Conservation (phyloP, 2,329 filamentous ascomycete genomes). For the Curvularia eragrostidis region DNA sequence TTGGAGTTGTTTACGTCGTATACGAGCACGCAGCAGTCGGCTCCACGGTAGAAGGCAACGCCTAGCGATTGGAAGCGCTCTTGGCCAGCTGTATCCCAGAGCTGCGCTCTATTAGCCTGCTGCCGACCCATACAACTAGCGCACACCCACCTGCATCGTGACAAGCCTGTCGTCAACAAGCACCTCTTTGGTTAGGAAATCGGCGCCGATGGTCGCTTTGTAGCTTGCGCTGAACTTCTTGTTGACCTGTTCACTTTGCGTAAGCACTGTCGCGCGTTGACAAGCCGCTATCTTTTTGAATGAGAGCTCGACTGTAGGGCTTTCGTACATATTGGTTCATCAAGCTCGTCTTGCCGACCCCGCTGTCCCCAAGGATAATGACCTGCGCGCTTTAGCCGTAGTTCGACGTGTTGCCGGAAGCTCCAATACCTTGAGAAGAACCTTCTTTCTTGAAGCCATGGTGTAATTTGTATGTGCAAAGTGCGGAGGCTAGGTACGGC, state of each 20-base stretch:
- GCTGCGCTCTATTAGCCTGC: conserved; percentile 60
- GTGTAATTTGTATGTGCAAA: conserved; percentile 16
- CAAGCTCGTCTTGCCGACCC: conserved; percentile 98
- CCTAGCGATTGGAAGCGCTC: conserved; percentile 97
- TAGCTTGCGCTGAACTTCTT: conserved; percentile 99
- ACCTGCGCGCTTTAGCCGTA: conserved; percentile 65
- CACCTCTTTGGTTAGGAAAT: conserved; percentile 98
- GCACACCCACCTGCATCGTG: conserved; percentile 85
- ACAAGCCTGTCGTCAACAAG: conserved; percentile 96
- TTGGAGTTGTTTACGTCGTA: conserved; percentile 99
- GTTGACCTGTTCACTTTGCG: conserved; percentile 76
- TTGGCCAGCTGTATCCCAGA: conserved; percentile 98
- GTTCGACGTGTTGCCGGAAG: background rate
- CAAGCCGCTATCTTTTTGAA: background rate
- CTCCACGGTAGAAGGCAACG: conserved; percentile 95
- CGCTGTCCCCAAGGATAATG: conserved; percentile 98
- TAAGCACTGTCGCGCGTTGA: conserved; percentile 14
- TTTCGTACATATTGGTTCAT: conserved; percentile 99
- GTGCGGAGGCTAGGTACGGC: conserved; percentile 10
- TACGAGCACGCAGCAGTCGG: conserved; percentile 96
- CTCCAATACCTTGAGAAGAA: conserved; percentile 77
- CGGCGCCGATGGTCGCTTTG: conserved; percentile 98
- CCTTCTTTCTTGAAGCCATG: conserved; percentile 71
- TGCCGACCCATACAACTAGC: conserved; percentile 8
- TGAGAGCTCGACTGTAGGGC: conserved; percentile 3